Base-by-base conservation (phyloP, 2,329 filamentous ascomycete species). In the Rutstroemia sp. region DNA sequence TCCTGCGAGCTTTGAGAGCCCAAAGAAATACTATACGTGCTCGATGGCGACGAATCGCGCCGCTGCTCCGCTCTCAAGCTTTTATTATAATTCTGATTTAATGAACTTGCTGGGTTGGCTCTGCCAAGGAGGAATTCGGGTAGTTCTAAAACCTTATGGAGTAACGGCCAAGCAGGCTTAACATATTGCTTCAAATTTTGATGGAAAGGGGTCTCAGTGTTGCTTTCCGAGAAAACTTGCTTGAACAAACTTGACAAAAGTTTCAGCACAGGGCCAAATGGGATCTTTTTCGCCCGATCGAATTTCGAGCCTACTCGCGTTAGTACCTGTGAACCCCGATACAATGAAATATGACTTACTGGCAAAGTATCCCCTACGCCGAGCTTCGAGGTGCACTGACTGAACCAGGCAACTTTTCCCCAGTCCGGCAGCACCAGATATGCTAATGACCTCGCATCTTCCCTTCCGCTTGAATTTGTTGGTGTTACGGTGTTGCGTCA, bases 81-180 rank as follows among this genome's bases (percentile, higher is more conserved):
- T 47, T 58, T 69, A 49, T 68, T 69, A 57, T 68, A 69, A 4
- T 51, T 56, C 41, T 63, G 63, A 9, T 62, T 63, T 23, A 60
- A 45, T 37, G 60, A 58, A 17, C 50, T 60, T 8, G 58, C 57
- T 39, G 62, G 62, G n/a, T 27, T 57, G 8, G 57, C 14, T 16
- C 52, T 52, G 8, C 80, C 81, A 19, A 86, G 73, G 6, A 86
- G 72, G 71, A 92, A 95, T 64, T 92, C 86, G 0, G 83, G 83
- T 30, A 87, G 73, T 2, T 79, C 81, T 5, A 87, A 74, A 2
- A 82, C 70, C 59, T 78, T 78, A 64, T 86, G 82, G 57, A 87
- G 72, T 72, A 79, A 79, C 7, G 81, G 80, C 83, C 83, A 87
- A 14, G 83, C 76, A 1, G 83, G 83, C 25, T 78, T 78, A 46